phyloP scores from a whole-genome alignment of 768 basidiomycete species.

The Lactarius sp. region DNA sequence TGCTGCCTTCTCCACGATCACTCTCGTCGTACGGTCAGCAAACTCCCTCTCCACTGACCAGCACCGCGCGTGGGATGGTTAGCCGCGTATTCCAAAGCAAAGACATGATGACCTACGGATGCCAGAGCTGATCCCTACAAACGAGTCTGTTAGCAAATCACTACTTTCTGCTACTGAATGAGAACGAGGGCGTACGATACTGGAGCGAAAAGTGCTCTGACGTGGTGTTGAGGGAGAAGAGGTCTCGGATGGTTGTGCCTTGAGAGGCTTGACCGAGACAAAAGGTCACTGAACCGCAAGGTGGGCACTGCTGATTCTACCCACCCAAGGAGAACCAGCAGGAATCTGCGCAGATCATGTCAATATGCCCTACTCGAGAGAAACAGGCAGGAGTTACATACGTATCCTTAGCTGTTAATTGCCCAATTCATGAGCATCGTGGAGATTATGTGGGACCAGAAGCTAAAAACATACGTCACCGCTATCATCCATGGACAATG shows the following conservation, averaged over 20 bases:
- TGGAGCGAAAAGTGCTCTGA: not conserved
- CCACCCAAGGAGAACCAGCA: constrained; percentile 17
- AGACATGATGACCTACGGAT: constrained; percentile 4
- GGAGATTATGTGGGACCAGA: not conserved
- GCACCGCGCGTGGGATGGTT: not conserved
- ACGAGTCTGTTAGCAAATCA: not conserved
- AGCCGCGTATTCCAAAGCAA: not conserved
- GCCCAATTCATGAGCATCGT: not conserved
- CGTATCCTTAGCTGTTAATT: constrained; percentile 12
- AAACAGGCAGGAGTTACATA: not conserved
- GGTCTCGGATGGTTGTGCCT: not conserved
- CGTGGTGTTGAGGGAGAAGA: constrained; percentile 6
- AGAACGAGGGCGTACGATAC: not conserved
- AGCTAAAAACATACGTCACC: constrained; percentile 11
- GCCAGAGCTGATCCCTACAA: constrained; percentile 18
- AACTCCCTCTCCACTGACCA: constrained; percentile 16
- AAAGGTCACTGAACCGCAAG: not conserved
- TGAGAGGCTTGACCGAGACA: not conserved
- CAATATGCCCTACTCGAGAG: not conserved
- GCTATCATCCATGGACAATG: constrained; percentile 10
- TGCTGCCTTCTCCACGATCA: constrained; percentile 12
- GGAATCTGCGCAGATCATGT: not conserved
- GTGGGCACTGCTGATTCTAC: not conserved
- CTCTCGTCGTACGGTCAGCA: constrained; percentile 17
- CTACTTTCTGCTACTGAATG: not conserved